Percentiles rank a stretch among this genome's conserved stretches.
Conservation (phyloP, 352 stramenopile species). For the Phytophthora vignae region DNA sequence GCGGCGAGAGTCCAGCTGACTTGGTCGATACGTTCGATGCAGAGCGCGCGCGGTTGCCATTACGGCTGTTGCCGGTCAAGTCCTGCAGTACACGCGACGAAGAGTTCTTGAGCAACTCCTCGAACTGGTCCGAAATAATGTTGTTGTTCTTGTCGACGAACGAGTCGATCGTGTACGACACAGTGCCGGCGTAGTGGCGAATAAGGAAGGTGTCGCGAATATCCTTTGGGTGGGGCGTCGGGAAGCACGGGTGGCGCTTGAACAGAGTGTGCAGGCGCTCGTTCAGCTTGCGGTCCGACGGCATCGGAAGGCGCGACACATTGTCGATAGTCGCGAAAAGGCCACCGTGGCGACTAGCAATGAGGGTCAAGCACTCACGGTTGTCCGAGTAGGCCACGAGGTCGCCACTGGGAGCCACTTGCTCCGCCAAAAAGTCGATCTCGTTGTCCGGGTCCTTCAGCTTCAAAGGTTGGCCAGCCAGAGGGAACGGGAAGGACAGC, state of each 20-base stretch:
- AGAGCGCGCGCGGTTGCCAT: conserved; percentile 48
- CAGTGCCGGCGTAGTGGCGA: conserved; percentile 83
- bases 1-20: conserved; percentile 40
- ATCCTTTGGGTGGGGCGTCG: conserved; percentile 87
- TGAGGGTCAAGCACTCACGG: conserved; percentile 85
- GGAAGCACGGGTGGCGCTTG: conserved; percentile 86
- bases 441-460: conserved; percentile 41
- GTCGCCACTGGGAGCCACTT: conserved; percentile 51
- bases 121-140: conserved; percentile 90
- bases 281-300: conserved; percentile 90
- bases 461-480: conserved; percentile 48
- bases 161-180: conserved; percentile 86
- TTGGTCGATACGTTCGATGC: conserved; percentile 57
- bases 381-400: conserved; percentile 86
- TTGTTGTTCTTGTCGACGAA: conserved; percentile 94
- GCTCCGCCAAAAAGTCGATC: conserved; percentile 49
- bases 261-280: conserved; percentile 85
- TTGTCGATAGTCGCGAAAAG: conserved; percentile 90
- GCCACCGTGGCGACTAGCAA: conserved; percentile 81
- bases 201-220: conserved; percentile 88
- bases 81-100: conserved; percentile 78
- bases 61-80: conserved; percentile 59
- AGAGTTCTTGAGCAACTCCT: conserved; percentile 86
- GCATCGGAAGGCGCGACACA: conserved; percentile 80
- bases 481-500: conserved; percentile 76